A percentile compares a stretch with the other conserved stretches of the same genome.
phyloP scores from a whole-genome alignment of 345 rosid species.

The Acer saccharum region DNA sequence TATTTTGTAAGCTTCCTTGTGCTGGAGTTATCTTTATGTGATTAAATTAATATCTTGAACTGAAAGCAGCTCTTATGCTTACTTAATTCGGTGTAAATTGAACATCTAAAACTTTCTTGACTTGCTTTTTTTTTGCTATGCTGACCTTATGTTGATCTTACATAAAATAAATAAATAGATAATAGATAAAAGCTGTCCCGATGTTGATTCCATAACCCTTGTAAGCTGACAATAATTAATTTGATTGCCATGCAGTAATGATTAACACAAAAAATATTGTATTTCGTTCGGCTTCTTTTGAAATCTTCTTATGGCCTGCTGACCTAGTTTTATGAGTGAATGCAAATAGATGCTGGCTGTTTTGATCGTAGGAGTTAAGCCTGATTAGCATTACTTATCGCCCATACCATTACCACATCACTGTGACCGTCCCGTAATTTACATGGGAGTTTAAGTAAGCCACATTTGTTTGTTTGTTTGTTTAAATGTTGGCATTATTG shows the following conservation, averaged over 20 bases:
- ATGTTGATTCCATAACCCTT: neutral
- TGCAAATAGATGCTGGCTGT: neutral
- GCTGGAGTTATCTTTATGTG: conserved; percentile 1
- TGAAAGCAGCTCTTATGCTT: neutral
- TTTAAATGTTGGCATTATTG: no score
- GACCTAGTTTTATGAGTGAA: neutral
- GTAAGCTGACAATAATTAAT: neutral
- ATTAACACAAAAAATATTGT: neutral
- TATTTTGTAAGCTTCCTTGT: neutral
- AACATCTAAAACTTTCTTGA: neutral
- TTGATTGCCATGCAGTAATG: neutral
- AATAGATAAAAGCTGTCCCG: neutral
- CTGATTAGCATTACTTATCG: neutral
- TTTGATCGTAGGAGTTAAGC: neutral
- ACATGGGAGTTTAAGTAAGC: no score
- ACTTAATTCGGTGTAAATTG: neutral
- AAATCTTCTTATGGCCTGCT: neutral
- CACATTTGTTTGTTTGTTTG: no score
- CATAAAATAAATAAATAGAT: neutral
- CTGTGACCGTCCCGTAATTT: no score
- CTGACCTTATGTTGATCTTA: neutral
- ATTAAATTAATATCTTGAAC: neutral
- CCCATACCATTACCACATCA: neutral
- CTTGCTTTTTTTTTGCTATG: neutral
- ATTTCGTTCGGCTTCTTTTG: neutral